Base-by-base conservation (phyloP, 1,284 basidiomycete genomes). In the Boletus semigastroideus region DNA sequence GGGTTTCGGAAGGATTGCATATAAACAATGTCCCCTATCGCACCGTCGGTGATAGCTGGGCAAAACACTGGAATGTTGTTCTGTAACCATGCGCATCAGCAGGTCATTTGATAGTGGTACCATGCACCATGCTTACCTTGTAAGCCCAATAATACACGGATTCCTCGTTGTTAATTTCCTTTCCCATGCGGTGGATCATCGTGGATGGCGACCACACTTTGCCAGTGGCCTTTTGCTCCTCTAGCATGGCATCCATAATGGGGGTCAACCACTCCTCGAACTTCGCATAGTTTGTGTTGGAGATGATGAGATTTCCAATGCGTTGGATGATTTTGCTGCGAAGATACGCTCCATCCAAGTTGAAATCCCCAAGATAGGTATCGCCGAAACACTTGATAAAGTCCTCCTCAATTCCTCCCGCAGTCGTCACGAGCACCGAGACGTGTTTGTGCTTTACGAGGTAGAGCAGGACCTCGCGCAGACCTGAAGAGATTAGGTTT, bases 261-360 rank as follows among this genome's bases (percentile, higher is more conserved):
- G 96, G 96, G 43, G 86, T 89, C 12, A 98, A 82, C 97, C 96
- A 99, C 68, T 98, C 95, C 72, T 99, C 96, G 62, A 99, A 99
- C 64, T 91, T 90, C 83, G 96, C 98, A 72, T 99, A 99, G 68
- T 99, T 99, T 64, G 97, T 94, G 68, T 99, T 99, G 12, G 96
- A 97, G 0, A 98, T 87, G 49, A 99, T 75, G 38, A 99, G 80
- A 65, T 99, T 99, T 17, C 96, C 97, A 58, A 99, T 96, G 33
- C 96, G 84, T 65, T 99, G 99, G 78, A 99, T 84, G 20, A 96
- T 96, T 56, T 83, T 82, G 64, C 79, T 85, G 38, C 96, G 82
- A 40, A 99, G 73, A 51, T 87, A 86, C 0, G 92, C 91, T 9
- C 97, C 97, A 59, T 94, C 89, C 40, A 98, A 78, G 65, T 90